Evolutionary conservation across 1,284 basidiomycete species (phyloP), one percentile per base, ranked within the genome.

Genomic region (Ustilago xerochloae): DNA sequence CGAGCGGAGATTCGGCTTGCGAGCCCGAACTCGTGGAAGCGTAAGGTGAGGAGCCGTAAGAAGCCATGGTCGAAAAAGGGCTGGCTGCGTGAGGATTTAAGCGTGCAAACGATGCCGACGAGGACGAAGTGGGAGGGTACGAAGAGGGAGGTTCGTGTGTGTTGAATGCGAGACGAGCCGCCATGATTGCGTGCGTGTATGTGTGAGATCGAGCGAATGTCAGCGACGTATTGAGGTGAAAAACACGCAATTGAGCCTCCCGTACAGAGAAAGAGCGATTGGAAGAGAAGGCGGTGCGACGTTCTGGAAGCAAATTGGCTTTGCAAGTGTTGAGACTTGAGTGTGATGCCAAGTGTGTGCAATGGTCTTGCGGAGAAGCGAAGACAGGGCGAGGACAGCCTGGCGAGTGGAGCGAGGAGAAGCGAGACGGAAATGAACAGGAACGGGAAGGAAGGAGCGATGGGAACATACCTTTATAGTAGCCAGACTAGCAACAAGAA

Each of bases 1-100:
- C 92, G 69, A 96, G 79, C 1, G 93, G 90, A 32, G 71, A 66
- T 20, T 81, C 77, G 38, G 39, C 45, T n/a, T 58, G 50, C 49
- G 66, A 63, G 55, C 59, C 49, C 13, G 70, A 45, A 64, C 63
- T 54, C 61, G 64, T 59, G 29, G 65, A 20, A 22, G 70, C 74
- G 54, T 76, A 79, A 3, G 77, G 64, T n/a, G 74, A 76, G 12
- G 69, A 63, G n/a, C 77, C 77, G 70, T 79, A 79, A 5, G 75
- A 71, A 36, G 68, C 58, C 68, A 75, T 75, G 28, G 32, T 54
- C 33, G 47, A 18, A 46, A 41, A 57, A 5, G 49, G 29, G 18
- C 33, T 51, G 33, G 49, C 52, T 57, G 52, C 35, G 53, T 38
- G n/a, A 9, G 52, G 6, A 16, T 46, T 36, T 15, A 41, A 63